Conservation (phyloP, 352 stramenopile species). For the Globisporangium splendens region DNA sequence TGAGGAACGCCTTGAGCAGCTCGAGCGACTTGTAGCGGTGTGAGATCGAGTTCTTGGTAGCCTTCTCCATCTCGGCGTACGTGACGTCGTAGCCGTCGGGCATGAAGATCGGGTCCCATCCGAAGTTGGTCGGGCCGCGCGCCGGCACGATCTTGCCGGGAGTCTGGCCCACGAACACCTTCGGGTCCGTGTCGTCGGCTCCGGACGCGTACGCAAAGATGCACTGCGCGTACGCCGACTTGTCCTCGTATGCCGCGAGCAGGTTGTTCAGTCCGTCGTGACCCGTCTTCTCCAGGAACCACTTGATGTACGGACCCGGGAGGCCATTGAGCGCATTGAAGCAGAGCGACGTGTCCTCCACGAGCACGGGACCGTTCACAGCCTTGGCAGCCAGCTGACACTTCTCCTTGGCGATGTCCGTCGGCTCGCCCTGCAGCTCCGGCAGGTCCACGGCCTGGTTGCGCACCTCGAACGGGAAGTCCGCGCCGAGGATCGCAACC, state of each 20-base stretch:
- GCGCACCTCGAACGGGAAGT: constrained; percentile 90
- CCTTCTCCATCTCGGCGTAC: constrained; percentile 91
- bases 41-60: constrained; percentile 88
- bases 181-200: constrained; percentile 61
- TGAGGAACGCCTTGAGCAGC: constrained; percentile 44
- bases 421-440: constrained; percentile 96
- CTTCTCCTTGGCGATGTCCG: constrained; percentile 94
- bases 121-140: constrained; percentile 79
- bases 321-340: constrained; percentile 95
- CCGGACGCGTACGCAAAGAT: constrained; percentile 92
- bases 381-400: constrained; percentile 87
- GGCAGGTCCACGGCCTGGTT: constrained; percentile 95
- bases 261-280: constrained; percentile 94
- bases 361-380: constrained; percentile 88
- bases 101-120: constrained; percentile 91
- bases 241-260: constrained; percentile 92
- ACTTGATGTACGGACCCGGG: constrained; percentile 97
- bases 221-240: constrained; percentile 95
- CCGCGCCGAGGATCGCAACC: constrained; percentile 70
- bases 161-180: constrained; percentile 93
- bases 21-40: constrained; percentile 86
- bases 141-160: constrained; percentile 92
- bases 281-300: constrained; percentile 96
- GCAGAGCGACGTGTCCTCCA: constrained; percentile 97
- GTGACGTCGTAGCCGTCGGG: constrained; percentile 79